Base-by-base conservation (phyloP, 148 eudicot genomes). In the Heliamphora exappendiculata region DNA sequence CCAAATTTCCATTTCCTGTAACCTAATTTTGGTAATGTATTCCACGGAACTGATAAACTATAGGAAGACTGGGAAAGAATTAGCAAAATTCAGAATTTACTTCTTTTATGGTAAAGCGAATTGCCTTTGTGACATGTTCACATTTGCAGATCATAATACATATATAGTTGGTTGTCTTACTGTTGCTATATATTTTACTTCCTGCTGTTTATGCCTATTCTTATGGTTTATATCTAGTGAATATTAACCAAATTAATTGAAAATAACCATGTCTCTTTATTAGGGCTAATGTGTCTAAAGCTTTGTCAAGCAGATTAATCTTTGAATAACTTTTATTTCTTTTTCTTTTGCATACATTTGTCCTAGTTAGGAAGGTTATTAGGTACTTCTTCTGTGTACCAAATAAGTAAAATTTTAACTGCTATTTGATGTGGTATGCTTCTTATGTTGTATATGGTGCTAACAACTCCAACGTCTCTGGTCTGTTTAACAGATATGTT, bases 401-500 rank as follows among this genome's bases (percentile, higher is more conserved):
- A 9, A 41, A 68, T 14, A 31, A 68, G 54, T 33, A 17, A 41
- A 24, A 49, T 7, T 45, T 68, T 16, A 68, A 68, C 31, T 44
- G 24, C 17, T 39, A 22, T 22, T 51, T 53, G 26, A 59, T 19
- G 28, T 28, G 67, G 54, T 45, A 8, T 41, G 24, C 17, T 19
- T 53, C 28, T 42, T 24, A 55, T 73, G 53, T 29, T n/a, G 49
- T 20, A 22, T 7, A 70, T 26, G 20, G 36, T 66, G n/a, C 54
- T 45, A 28, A 51, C 10, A 3, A 45, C 1, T 42, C 22, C 20
- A 54, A 19, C 14, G 45, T 37, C 55, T 45, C 54, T 73, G 69
- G 49, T 82, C 31, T 71, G 59, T 34, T 78, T 74, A 44, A 29
- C 87, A 95, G 98, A 81, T 91, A 95, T 86, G 98, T 95, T 22